Conservation (phyloP, 805 yeast species). For the Zygotorulaspora chibaensis region DNA sequence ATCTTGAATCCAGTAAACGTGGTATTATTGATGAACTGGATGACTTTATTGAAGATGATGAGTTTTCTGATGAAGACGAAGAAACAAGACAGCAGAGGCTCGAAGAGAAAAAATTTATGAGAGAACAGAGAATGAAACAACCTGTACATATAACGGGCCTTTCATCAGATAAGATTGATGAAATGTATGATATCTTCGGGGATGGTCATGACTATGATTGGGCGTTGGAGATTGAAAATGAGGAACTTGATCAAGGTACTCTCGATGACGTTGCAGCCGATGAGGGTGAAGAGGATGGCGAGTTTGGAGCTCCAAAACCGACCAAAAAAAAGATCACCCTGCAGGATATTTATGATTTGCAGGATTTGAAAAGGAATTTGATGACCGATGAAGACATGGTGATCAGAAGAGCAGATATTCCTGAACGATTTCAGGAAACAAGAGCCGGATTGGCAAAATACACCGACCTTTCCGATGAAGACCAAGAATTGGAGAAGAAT, state of each 20-base stretch:
- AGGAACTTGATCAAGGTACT: conserved; percentile 44
- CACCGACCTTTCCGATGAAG: conserved; percentile 60
- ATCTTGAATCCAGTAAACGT: conserved; percentile 31
- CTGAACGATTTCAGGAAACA: conserved; percentile 83
- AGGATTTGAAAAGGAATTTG: conserved; percentile 85
- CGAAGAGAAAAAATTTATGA: conserved; percentile 30
- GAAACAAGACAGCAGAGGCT: conserved; percentile 43
- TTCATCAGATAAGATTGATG: conserved; percentile 88
- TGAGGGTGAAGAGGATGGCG: conserved; percentile 38
- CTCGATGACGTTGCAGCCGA: conserved; percentile 43
- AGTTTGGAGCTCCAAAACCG: conserved; percentile 28
- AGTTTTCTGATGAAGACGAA: conserved; percentile 78
- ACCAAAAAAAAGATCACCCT: conserved; percentile 44
- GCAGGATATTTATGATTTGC: conserved; percentile 90
- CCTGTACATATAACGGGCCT: conserved; percentile 56
- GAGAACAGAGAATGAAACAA: conserved; percentile 45
- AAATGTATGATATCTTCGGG: conserved; percentile 91
- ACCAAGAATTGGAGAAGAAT: conserved; percentile 63
- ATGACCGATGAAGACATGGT: conserved; percentile 88
- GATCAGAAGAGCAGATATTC: conserved; percentile 81
- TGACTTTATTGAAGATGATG: conserved; percentile 97
- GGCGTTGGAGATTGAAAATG: conserved; percentile 91
- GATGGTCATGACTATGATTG: conserved; percentile 97
- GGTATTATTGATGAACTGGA: conserved; percentile 76
- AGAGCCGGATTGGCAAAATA: conserved; percentile 62